These are phyloP conservation scores for Colletotrichum sp. DNA, from an alignment of 2,329 filamentous ascomycete genomes.

Conservation along the genomic window DNA sequence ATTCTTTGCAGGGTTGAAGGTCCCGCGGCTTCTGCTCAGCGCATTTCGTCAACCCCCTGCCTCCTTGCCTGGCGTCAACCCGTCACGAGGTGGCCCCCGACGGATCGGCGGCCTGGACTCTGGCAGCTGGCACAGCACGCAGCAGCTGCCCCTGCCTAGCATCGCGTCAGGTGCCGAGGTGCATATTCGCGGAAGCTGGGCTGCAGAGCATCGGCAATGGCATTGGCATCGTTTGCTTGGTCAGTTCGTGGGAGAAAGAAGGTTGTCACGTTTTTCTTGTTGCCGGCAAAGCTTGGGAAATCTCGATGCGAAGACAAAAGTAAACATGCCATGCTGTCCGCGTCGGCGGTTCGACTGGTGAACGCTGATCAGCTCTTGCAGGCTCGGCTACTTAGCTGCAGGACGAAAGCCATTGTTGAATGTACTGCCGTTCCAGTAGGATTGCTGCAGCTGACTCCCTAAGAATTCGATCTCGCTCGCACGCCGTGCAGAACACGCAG, in stretches of 20 bases:
- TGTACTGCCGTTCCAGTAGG: not conserved
- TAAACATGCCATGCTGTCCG: not conserved
- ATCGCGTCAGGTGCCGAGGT: constrained; percentile 10
- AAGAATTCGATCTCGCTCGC: not conserved
- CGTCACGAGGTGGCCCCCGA: constrained; percentile 8
- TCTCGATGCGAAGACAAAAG: not conserved
- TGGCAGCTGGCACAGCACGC: constrained; percentile 5
- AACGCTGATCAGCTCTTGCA: not conserved
- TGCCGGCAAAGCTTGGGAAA: not conserved
- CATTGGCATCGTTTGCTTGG: not conserved
- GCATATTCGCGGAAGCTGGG: not conserved
- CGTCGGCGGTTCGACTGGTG: not conserved
- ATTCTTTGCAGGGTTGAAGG: not conserved
- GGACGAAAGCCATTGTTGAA: not conserved
- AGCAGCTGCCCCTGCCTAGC: not conserved
- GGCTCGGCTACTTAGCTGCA: not conserved
- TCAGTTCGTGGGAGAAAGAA: not conserved
- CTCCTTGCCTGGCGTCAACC: not conserved
- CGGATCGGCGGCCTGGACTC: constrained; percentile 6
- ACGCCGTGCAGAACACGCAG: not conserved
- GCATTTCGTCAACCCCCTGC: not conserved
- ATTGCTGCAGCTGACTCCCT: not conserved
- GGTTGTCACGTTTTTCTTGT: not conserved
- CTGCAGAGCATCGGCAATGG: not conserved
- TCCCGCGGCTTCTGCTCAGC: not conserved